These are phyloP conservation scores for Colletotrichum camelliae DNA, from an alignment of 2,329 filamentous ascomycete genomes.

Conservation along the genomic window DNA sequence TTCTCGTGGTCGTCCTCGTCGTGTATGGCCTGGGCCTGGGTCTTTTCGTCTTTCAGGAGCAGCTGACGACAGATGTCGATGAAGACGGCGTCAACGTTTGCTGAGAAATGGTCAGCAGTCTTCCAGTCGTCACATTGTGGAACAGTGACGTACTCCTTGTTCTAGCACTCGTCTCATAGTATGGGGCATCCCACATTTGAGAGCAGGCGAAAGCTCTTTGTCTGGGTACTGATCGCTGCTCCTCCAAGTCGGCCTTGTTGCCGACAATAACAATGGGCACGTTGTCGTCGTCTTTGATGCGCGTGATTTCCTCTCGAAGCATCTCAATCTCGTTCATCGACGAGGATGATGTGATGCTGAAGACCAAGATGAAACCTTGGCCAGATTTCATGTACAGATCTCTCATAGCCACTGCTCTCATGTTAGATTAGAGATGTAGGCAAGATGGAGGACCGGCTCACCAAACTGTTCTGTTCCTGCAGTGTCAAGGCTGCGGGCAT, in stretches of 20 bases:
- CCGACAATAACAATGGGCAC: constrained; percentile 90
- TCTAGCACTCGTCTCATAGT: constrained; percentile 88
- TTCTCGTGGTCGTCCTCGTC: constrained; percentile 46
- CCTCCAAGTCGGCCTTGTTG: constrained; percentile 90
- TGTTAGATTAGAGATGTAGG: background rate
- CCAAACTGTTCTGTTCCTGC: constrained; percentile 93
- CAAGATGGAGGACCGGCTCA: constrained; percentile 50
- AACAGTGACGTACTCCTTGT: constrained; percentile 62
- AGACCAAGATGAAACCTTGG: constrained; percentile 89
- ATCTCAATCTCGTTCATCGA: constrained; percentile 84
- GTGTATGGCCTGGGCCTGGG: constrained; percentile 41
- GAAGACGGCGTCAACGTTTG: constrained; percentile 92
- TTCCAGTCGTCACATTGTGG: background rate
- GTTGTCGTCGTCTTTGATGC: constrained; percentile 87
- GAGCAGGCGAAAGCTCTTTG: constrained; percentile 83
- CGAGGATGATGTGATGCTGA: constrained; percentile 85
- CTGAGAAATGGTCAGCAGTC: constrained; percentile 39
- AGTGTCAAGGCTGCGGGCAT: constrained; percentile 72
- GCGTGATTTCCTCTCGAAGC: constrained; percentile 86
- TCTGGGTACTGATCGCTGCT: constrained; percentile 79
- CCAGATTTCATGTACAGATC: constrained; percentile 94
- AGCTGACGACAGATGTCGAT: constrained; percentile 85
- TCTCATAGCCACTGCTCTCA: constrained; percentile 64
- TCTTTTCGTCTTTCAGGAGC: constrained; percentile 71
- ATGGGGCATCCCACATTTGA: constrained; percentile 88